Percentiles rank a stretch among this genome's conserved stretches.
phyloP scores from a whole-genome alignment of 2,329 filamentous ascomycete genomes.

The Cylindrodendrum hubeiense region DNA sequence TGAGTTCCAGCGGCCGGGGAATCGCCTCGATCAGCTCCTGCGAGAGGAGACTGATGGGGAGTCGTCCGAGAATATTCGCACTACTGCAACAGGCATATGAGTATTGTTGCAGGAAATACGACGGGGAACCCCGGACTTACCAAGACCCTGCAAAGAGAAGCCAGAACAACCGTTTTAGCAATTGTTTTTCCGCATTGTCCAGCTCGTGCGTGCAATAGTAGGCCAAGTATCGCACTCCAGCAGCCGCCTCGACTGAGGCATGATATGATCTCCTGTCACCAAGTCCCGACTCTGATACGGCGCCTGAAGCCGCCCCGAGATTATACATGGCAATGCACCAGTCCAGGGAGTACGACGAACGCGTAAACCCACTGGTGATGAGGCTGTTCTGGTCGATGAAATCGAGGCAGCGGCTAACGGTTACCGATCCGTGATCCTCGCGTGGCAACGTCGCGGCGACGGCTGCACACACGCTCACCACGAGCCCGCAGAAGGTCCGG shows the following conservation, averaged over 20 bases:
- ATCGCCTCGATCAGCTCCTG: constrained; percentile 35
- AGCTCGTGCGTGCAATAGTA: constrained; percentile 42
- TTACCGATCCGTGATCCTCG: constrained; percentile 43
- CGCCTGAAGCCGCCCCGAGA: constrained; percentile 42
- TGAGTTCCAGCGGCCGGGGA: constrained; percentile 42
- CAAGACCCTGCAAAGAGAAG: constrained; percentile 47
- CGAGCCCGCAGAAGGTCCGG: constrained; percentile 47
- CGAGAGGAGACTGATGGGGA: constrained; percentile 42
- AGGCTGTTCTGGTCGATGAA: constrained; percentile 46
- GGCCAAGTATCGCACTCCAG: constrained; percentile 46
- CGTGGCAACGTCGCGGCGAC: constrained; percentile 49
- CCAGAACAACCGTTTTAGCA: constrained; percentile 51
- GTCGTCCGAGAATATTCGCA: constrained; percentile 45
- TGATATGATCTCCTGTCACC: constrained; percentile 38
- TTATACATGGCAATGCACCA: constrained; percentile 54
- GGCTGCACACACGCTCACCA: constrained; percentile 51
- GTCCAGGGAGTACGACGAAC: constrained; percentile 45
- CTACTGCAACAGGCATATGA: constrained; percentile 35
- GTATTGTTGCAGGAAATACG: neutral
- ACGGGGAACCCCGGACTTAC: constrained; percentile 30
- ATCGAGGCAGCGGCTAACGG: constrained; percentile 44
- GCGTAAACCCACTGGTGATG: constrained; percentile 31
- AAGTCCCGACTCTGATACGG: constrained; percentile 21
- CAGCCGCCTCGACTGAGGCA: constrained; percentile 41
- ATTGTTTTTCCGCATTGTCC: constrained; percentile 45